A percentile compares a stretch with the other conserved stretches of the same genome.
These are phyloP conservation scores for Botrytis hyacinthi DNA, from an alignment of 2,329 filamentous ascomycete species.

Conservation along the genomic window DNA sequence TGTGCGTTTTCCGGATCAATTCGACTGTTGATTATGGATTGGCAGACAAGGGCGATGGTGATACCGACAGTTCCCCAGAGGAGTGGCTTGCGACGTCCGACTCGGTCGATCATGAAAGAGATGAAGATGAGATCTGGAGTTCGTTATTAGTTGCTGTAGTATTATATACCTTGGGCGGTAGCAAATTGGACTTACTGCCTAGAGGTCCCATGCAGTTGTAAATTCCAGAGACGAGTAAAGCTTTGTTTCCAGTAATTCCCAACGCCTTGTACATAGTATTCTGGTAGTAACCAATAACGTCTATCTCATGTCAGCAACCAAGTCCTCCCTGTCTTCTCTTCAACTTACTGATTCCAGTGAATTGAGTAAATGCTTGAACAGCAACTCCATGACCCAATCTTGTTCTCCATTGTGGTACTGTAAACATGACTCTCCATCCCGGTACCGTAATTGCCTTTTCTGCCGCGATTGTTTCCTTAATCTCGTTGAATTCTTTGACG, in stretches of 20 bases:
- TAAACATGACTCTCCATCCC: conserved; percentile 58
- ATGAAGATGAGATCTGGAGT: conserved; percentile 57
- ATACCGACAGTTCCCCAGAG: conserved; percentile 54
- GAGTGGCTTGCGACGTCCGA: conserved; percentile 52
- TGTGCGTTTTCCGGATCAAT: conserved; percentile 43
- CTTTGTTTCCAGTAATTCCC: conserved; percentile 53
- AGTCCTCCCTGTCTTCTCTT: background rate
- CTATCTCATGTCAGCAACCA: conserved; percentile 29
- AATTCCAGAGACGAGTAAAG: conserved; percentile 56
- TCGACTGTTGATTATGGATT: conserved; percentile 56
- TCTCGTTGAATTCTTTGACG: conserved; percentile 56
- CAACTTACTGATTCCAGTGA: conserved; percentile 52
- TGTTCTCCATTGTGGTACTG: conserved; percentile 56
- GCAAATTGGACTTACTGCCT: conserved; percentile 32
- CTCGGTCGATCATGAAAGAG: conserved; percentile 52
- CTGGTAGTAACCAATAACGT: conserved; percentile 63
- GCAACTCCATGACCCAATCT: conserved; percentile 60
- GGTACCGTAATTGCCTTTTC: conserved; percentile 53
- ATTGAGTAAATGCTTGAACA: conserved; percentile 64
- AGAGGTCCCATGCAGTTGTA: conserved; percentile 60
- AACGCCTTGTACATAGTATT: conserved; percentile 57
- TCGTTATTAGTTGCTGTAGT: background rate
- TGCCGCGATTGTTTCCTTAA: conserved; percentile 60
- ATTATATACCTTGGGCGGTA: background rate
- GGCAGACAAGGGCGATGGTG: conserved; percentile 56